These are phyloP conservation scores for Fusarium kyushuense DNA, from an alignment of 2,329 filamentous ascomycete genomes.

Conservation along the genomic window DNA sequence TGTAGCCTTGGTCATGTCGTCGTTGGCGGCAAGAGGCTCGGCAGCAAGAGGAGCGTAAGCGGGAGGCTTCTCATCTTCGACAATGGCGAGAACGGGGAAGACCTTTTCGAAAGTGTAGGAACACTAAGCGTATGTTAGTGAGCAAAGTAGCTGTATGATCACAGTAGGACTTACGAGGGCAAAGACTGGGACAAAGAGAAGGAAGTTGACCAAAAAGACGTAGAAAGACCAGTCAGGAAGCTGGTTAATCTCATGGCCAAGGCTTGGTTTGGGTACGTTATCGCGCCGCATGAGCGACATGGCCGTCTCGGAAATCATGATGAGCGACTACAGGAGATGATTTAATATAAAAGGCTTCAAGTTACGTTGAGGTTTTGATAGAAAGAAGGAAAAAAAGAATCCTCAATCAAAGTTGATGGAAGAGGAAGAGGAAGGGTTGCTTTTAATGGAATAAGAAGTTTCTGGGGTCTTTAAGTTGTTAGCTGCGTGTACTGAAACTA, in stretches of 20 bases:
- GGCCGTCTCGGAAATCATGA: slow-evolving; percentile 39
- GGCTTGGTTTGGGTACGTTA: slow-evolving; percentile 37
- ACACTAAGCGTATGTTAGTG: slow-evolving; percentile 51
- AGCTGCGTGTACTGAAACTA: slow-evolving; percentile 29
- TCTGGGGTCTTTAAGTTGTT: slow-evolving; percentile 26
- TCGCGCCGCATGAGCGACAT: slow-evolving; percentile 52
- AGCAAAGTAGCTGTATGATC: background rate
- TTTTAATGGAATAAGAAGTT: slow-evolving; percentile 23
- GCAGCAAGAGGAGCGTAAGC: slow-evolving; percentile 65
- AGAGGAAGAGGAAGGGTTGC: slow-evolving; percentile 16
- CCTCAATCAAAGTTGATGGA: slow-evolving; percentile 9
- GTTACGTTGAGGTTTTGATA: background rate
- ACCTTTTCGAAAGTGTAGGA: slow-evolving; percentile 64
- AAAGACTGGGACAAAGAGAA: slow-evolving; percentile 61
- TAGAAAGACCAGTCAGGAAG: slow-evolving; percentile 53
- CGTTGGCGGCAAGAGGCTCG: slow-evolving; percentile 57
- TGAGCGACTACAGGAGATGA: background rate
- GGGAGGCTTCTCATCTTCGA: slow-evolving; percentile 69
- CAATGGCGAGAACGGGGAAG: slow-evolving; percentile 67
- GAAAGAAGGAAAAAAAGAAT: slow-evolving; percentile 2
- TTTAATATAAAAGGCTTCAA: background rate
- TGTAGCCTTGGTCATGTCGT: slow-evolving; percentile 51
- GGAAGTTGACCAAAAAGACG: slow-evolving; percentile 55
- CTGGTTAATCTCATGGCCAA: slow-evolving; percentile 11
- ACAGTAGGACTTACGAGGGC: slow-evolving; percentile 54